Percentiles rank a stretch among this genome's conserved stretches.
phyloP scores from a whole-genome alignment of 2,329 filamentous ascomycete genomes.

The Microdochium trichocladiopsis region DNA sequence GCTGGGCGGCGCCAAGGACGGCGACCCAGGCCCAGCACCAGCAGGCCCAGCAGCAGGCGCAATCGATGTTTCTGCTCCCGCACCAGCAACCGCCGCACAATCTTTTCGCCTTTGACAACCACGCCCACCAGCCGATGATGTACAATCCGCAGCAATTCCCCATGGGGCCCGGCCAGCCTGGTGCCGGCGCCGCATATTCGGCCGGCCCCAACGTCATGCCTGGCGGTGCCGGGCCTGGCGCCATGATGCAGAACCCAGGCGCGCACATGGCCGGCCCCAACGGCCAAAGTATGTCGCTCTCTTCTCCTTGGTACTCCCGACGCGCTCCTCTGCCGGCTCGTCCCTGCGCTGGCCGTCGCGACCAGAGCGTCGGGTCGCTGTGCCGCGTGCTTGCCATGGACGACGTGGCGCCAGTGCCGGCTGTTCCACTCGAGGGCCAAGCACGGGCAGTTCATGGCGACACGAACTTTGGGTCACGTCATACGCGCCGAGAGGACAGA shows the following conservation, averaged over 20 bases:
- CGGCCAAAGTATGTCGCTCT: slow-evolving; percentile 44
- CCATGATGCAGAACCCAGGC: slow-evolving; percentile 57
- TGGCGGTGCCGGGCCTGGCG: slow-evolving; percentile 37
- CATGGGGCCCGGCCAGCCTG: slow-evolving; percentile 38
- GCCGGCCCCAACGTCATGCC: slow-evolving; percentile 50
- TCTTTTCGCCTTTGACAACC: not conserved
- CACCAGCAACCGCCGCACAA: not conserved
- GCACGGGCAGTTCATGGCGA: not conserved
- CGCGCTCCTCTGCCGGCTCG: slow-evolving; percentile 11
- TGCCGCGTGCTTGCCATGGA: not conserved
- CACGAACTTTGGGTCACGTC: not conserved
- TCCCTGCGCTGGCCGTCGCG: slow-evolving; percentile 6
- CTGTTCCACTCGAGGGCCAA: not conserved
- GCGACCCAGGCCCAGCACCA: not conserved
- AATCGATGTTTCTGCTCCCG: not conserved
- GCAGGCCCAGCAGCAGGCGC: too few relatives aligned
- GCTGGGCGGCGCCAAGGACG: not conserved
- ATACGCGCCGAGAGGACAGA: slow-evolving; percentile 2
- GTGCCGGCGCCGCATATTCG: slow-evolving; percentile 31
- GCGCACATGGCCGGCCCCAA: slow-evolving; percentile 52
- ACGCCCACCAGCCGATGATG: slow-evolving; percentile 40
- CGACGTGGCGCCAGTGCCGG: not conserved
- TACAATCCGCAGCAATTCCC: slow-evolving; percentile 52
- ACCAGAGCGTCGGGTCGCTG: slow-evolving; percentile 4
- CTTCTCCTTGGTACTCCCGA: slow-evolving; percentile 14